Conservation (phyloP, 1,284 basidiomycete genomes). For the Coriolopsis trogii region DNA sequence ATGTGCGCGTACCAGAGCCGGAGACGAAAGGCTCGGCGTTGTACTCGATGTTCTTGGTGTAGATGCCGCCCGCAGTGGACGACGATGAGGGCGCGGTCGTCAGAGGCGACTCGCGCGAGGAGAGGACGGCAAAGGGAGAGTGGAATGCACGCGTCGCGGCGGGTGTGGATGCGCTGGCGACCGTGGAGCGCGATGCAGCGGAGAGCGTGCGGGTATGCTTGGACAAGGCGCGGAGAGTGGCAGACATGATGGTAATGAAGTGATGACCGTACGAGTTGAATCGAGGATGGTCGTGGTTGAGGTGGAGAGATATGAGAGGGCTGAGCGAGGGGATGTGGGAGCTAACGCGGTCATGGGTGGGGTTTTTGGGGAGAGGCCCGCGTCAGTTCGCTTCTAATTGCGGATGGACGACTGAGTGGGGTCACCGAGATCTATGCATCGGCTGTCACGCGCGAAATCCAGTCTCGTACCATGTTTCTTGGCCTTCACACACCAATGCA, state of each 20-base stretch:
- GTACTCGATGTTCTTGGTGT: constrained; percentile 60
- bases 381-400: constrained; percentile 14
- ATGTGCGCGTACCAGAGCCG: constrained; percentile 51
- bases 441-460: constrained; percentile 11
- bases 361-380: constrained; percentile 30
- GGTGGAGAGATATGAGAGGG: constrained; percentile 7
- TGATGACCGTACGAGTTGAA: constrained; percentile 11
- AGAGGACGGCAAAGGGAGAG: constrained; percentile 59
- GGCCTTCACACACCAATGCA: not conserved
- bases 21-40: constrained; percentile 50
- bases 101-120: constrained; percentile 36
- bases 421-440: constrained; percentile 19
- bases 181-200: constrained; percentile 18
- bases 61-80: constrained; percentile 34
- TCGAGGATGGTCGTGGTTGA: constrained; percentile 4
- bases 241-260: constrained; percentile 29
- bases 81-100: constrained; percentile 32
- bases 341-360: constrained; percentile 33
- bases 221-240: constrained; percentile 31
- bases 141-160: constrained; percentile 50
- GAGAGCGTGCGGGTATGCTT: constrained; percentile 37
- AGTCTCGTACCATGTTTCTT: constrained; percentile 22
- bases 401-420: constrained; percentile 13
- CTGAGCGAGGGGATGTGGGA: constrained; percentile 22
- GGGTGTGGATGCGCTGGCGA: constrained; percentile 4